Percentiles rank a stretch among this genome's conserved stretches.
Conservation (phyloP, 2,329 filamentous ascomycete genomes). For the Alternaria sp. region DNA sequence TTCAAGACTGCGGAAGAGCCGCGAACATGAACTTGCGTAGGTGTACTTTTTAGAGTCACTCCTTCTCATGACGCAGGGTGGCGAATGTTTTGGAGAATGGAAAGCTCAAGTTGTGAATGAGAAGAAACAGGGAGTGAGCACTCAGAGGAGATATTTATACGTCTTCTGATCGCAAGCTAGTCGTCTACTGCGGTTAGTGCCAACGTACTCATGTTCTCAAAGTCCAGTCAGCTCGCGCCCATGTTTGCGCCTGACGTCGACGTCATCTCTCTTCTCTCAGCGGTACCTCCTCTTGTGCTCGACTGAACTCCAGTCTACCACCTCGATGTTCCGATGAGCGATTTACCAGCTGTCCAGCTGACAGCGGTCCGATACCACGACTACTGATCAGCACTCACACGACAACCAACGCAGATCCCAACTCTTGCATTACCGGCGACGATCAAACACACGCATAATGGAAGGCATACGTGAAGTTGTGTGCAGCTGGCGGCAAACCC, state of each 20-base stretch:
- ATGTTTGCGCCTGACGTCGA: rapidly evolving
- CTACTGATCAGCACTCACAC: background rate
- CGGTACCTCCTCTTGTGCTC: background rate
- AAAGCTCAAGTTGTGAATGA: background rate
- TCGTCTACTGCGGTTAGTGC: background rate
- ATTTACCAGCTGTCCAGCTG: background rate
- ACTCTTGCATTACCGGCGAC: background rate
- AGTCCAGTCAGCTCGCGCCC: rapidly evolving
- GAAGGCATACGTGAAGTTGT: background rate
- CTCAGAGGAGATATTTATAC: background rate
- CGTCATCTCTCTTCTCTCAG: background rate
- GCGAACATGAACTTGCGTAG: too few relatives aligned
- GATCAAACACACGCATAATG: background rate
- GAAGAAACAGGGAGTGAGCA: background rate
- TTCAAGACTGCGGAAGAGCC: background rate
- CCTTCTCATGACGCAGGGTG: too few relatives aligned
- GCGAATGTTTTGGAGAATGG: too few relatives aligned
- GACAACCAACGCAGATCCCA: background rate
- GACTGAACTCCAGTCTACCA: rapidly evolving
- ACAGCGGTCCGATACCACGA: background rate
- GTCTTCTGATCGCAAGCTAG: background rate
- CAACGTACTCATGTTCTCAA: background rate
- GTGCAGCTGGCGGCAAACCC: background rate
- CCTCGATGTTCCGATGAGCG: background rate
- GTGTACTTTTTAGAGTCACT: too few relatives aligned